These are phyloP conservation scores for Backusella liffmaniae DNA, from an alignment of 192 early-diverging fungal species.

Conservation along the genomic window DNA sequence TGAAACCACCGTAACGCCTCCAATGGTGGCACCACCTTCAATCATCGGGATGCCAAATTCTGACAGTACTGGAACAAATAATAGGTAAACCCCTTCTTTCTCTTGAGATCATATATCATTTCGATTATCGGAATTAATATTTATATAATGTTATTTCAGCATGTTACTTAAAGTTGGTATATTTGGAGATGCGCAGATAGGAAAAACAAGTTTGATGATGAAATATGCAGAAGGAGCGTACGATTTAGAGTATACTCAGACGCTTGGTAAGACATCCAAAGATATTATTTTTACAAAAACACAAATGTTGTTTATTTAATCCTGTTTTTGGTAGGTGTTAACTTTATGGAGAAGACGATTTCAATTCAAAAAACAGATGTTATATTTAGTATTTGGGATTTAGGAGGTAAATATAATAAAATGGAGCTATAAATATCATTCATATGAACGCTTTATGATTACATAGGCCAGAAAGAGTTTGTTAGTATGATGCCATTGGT, in stretches of 20 bases:
- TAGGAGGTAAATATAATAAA: slow-evolving; percentile 67
- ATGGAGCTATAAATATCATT: background rate
- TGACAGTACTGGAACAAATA: background rate
- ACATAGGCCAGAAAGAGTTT: slow-evolving; percentile 89
- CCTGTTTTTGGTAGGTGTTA: slow-evolving; percentile 64
- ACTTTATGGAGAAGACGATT: slow-evolving; percentile 97
- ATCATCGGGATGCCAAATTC: background rate
- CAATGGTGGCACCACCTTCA: background rate
- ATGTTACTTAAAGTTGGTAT: slow-evolving; percentile 94
- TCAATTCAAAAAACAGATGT: slow-evolving; percentile 87
- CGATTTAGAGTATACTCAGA: slow-evolving; percentile 95
- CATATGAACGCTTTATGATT: background rate
- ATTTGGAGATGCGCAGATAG: slow-evolving; percentile 95
- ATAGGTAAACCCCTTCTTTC: background rate
- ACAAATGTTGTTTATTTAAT: background rate
- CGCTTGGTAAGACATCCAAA: slow-evolving; percentile 62
- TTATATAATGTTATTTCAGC: slow-evolving; percentile 9
- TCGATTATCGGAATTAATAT: background rate
- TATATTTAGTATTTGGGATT: slow-evolving; percentile 97
- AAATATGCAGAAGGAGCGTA: slow-evolving; percentile 96
- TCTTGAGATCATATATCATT: background rate
- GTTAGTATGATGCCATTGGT: slow-evolving; percentile 97
- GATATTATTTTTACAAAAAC: background rate
- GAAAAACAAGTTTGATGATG: slow-evolving; percentile 96
- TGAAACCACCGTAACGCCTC: background rate